Conservation (phyloP, 768 basidiomycete species). For the Mycena haematopus region DNA sequence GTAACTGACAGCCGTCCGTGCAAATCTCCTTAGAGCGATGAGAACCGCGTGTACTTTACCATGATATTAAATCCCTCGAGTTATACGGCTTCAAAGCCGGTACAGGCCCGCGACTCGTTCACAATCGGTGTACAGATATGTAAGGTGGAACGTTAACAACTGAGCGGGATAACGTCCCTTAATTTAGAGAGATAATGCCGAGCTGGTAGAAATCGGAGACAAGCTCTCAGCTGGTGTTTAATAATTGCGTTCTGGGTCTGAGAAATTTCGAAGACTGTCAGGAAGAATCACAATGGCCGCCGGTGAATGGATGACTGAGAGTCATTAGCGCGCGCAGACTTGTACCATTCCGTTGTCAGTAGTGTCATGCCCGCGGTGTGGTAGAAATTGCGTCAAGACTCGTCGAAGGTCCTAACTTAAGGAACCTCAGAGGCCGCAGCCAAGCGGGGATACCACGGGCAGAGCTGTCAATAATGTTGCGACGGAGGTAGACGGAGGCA, state of each 20-base stretch:
- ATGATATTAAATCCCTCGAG: background rate
- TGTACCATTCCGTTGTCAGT: background rate
- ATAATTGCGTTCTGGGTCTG: background rate
- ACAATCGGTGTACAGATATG: too few species aligned
- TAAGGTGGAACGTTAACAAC: background rate
- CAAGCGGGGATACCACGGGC: background rate
- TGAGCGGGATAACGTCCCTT: conserved; percentile 5
- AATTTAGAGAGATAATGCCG: background rate
- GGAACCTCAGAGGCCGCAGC: too few species aligned
- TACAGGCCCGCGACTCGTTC: too few species aligned
- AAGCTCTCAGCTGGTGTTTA: background rate
- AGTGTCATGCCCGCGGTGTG: conserved; percentile 9
- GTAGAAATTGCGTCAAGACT: background rate
- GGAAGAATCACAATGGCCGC: conserved; percentile 7
- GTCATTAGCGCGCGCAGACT: conserved; percentile 6
- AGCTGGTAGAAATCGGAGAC: conserved; percentile 7
- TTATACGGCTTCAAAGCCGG: background rate
- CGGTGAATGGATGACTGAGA: background rate
- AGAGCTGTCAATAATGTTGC: background rate
- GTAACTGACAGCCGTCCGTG: conserved; percentile 5
- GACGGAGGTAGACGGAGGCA: too few species aligned
- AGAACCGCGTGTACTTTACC: conserved; percentile 19
- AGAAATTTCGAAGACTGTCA: conserved; percentile 7
- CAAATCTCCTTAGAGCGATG: conserved; percentile 24
- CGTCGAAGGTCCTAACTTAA: too few species aligned